A percentile compares a stretch with the other conserved stretches of the same genome.
Evolutionary conservation across 306 rosid species (phyloP).

Genomic region (Psophocarpus tetragonolobus): DNA sequence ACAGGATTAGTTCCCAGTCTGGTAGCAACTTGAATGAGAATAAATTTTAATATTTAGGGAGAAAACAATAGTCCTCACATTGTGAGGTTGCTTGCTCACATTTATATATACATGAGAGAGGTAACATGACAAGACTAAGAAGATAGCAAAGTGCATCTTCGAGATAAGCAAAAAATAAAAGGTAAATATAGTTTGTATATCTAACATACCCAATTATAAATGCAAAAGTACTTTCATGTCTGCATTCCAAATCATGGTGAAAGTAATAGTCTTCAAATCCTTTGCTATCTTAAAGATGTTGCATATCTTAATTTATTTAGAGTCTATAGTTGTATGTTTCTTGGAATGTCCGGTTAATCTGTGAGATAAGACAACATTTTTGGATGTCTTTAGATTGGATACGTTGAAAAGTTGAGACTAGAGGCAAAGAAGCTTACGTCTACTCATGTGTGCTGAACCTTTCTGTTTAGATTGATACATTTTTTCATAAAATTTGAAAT

Average conservation of each 20-base stretch:
- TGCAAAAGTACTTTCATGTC: background rate
- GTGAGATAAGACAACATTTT: background rate
- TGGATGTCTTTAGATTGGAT: background rate
- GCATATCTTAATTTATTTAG: background rate
- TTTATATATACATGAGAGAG: no score
- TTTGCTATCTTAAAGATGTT: slow-evolving; percentile 7
- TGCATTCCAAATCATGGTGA: background rate
- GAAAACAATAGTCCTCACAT: no score
- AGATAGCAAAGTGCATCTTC: no score
- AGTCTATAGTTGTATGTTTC: background rate
- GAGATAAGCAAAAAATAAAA: no score
- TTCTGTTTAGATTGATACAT: background rate
- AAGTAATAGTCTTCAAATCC: slow-evolving; percentile 4
- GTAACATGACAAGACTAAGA: no score
- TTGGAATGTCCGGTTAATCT: background rate
- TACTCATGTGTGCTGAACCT: background rate
- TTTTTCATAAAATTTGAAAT: slow-evolving; percentile 1
- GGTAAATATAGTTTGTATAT: no score
- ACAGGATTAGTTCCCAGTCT: no score
- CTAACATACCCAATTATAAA: background rate
- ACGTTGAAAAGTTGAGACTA: background rate
- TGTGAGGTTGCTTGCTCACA: no score
- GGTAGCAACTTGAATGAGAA: no score
- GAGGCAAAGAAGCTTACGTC: background rate
- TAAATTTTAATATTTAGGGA: no score